These are phyloP conservation scores for Alternaria novae-zelandiae DNA, from an alignment of 2,329 filamentous ascomycete species.

Conservation along the genomic window DNA sequence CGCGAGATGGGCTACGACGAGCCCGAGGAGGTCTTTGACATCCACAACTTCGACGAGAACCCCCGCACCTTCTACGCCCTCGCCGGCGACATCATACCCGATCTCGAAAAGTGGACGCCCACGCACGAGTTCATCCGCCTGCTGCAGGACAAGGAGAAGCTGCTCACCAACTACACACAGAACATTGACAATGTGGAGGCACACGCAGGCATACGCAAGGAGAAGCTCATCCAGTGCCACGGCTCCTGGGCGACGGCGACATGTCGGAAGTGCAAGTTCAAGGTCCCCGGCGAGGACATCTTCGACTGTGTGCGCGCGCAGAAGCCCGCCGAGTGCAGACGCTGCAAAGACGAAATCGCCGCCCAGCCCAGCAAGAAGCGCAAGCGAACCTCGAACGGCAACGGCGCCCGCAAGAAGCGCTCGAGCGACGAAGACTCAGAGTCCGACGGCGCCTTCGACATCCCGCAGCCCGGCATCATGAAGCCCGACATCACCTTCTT, in stretches of 20 bases:
- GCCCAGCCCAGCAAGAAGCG: slow-evolving; percentile 59
- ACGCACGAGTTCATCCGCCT: slow-evolving; percentile 94
- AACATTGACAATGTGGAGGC: slow-evolving; percentile 98
- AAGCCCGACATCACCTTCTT: slow-evolving; percentile 99
- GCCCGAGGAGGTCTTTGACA: slow-evolving; percentile 95
- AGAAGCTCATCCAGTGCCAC: slow-evolving; percentile 93
- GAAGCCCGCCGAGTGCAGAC: slow-evolving; percentile 76
- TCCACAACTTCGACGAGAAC: slow-evolving; percentile 82
- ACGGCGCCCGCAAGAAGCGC: slow-evolving; percentile 49
- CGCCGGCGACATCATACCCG: slow-evolving; percentile 87
- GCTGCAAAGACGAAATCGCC: slow-evolving; percentile 66
- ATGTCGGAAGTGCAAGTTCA: slow-evolving; percentile 80
- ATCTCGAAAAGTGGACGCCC: slow-evolving; percentile 80
- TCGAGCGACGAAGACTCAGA: slow-evolving; percentile 63
- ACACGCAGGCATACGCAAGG: slow-evolving; percentile 78
- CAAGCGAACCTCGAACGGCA: slow-evolving; percentile 58
- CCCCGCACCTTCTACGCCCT: slow-evolving; percentile 89
- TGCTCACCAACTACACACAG: slow-evolving; percentile 97
- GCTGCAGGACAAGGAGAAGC: slow-evolving; percentile 84
- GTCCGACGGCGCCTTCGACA: slow-evolving; percentile 67
- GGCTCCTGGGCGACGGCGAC: slow-evolving; percentile 93
- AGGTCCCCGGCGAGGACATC: slow-evolving; percentile 77
- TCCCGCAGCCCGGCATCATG: slow-evolving; percentile 79
- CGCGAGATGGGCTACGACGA: slow-evolving; percentile 78
- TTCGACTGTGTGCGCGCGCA: slow-evolving; percentile 80